Percentiles rank a stretch among this genome's conserved stretches.
phyloP scores from a whole-genome alignment of 768 basidiomycete genomes.

The Lenzites betulinus region DNA sequence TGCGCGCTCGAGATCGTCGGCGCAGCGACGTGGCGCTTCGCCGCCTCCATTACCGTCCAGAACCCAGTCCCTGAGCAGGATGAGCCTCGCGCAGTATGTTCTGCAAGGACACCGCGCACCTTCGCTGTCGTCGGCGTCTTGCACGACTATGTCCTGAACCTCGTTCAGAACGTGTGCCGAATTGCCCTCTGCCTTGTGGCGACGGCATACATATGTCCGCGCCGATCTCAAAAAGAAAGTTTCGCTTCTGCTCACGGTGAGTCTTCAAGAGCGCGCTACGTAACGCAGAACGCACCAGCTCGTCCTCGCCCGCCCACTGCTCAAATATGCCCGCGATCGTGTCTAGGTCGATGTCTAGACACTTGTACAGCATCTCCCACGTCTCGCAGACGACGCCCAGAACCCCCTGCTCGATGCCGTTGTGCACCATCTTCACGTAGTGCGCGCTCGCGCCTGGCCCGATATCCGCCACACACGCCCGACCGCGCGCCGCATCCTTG shows the following conservation, averaged over 20 bases:
- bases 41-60: conserved; percentile 26
- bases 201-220: conserved; percentile 28
- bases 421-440: conserved; percentile 31
- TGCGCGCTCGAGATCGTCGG: conserved; percentile 27
- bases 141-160: conserved; percentile 28
- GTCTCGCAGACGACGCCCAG: conserved; percentile 23
- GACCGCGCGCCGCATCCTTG: conserved; percentile 21
- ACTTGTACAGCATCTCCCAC: conserved; percentile 27
- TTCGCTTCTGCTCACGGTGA: conserved; percentile 16
- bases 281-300: conserved; percentile 18
- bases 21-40: conserved; percentile 22
- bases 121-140: conserved; percentile 27
- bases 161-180: conserved; percentile 23
- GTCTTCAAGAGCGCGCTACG: not conserved
- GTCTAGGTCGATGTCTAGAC: conserved; percentile 20
- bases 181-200: conserved; percentile 15
- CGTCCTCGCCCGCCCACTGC: conserved; percentile 20
- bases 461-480: conserved; percentile 22
- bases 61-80: conserved; percentile 27
- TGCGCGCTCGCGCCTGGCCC: conserved; percentile 26
- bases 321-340: conserved; percentile 19
- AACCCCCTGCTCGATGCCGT: conserved; percentile 31
- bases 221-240: conserved; percentile 26
- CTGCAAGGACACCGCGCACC: not conserved
- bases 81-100: too few relatives aligned